Base-by-base conservation (phyloP, 2,329 filamentous ascomycete genomes). In the Xylaria multiplex region DNA sequence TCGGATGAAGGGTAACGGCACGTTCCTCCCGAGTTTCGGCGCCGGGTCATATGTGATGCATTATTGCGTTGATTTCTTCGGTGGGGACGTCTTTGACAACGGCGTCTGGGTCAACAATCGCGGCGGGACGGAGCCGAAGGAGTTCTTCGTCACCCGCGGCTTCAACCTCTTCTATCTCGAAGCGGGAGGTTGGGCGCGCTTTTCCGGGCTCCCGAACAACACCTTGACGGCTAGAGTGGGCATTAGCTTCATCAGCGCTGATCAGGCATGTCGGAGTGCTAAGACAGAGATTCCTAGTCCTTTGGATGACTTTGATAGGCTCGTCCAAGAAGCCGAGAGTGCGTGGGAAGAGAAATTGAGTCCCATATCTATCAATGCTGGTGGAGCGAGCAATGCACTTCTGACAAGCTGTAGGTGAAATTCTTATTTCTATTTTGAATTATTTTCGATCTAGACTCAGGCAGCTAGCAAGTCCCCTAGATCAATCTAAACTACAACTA, bases 261-360 rank as follows among this genome's bases (percentile, higher is more conserved):
- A 83, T 0, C 84, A 89, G 75, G 90, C 90, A 1, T 92, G 90
- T 72, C 72, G 76, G 2, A 90, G 87, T 70, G 89, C 87, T 0
- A 85, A 89, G 73, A 80, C 75, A 1, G 90, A 92, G 70, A 88
- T 91, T 11, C 85, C 88, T 0, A 75, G 83, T 1, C 88, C 85
- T 78, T 84, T 56, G 80, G 85, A 73, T 27, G 85, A 88, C 68
- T 91, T 92, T 67, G 81, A 86, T 40, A 77, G 74, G 11, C 81
- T 86, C 0, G 82, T 84, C 3, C 68, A 72, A 3, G 78, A 80
- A 11, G 85, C 88, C 0, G 80, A 87, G 69, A 77, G 81, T 49
- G 84, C 79, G 0, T 91, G 88, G 88, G 81, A 80, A 35, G 76
- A 83, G 22, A 90, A 90, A 70, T 72, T 91, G 55, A 79, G 78